A percentile compares a stretch with the other conserved stretches of the same genome.
Conservation (phyloP, 208 protist genomes). For the Leishmania mexicana region DNA sequence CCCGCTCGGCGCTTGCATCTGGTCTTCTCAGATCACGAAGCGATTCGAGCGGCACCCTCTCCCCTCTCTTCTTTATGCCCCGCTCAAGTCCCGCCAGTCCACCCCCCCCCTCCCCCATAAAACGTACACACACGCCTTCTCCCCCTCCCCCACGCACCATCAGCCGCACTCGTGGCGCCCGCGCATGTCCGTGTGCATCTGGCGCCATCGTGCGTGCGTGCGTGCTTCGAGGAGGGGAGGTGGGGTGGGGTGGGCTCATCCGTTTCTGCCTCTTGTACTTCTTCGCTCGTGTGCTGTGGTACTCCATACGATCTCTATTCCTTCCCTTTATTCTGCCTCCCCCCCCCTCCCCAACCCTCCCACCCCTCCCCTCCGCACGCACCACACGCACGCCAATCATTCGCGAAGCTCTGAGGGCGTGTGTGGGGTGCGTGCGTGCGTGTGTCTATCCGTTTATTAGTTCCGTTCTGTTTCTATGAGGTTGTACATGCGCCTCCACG, state of each 20-base stretch:
- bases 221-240: not conserved
- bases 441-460: no score
- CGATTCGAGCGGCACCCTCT: no score
- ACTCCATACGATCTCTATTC: not conserved
- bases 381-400: no score
- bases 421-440: no score
- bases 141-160: no score
- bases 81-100: not conserved
- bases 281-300: not conserved
- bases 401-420: no score
- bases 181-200: not conserved
- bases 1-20: not conserved
- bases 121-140: not conserved
- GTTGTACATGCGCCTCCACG: no score
- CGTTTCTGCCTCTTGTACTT: not conserved
- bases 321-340: not conserved
- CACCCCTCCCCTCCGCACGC: no score
- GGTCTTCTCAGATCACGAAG: not conserved
- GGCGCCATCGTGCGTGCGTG: not conserved
- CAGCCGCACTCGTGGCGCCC: no score
- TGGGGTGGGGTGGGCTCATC: not conserved
- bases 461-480: no score
- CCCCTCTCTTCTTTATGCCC: not conserved
- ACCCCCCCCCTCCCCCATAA: not conserved
- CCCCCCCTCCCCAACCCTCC: no score